Percentiles rank a stretch among this genome's conserved stretches.
phyloP scores from a whole-genome alignment of 768 basidiomycete genomes.

The Tulasnella sp. region DNA sequence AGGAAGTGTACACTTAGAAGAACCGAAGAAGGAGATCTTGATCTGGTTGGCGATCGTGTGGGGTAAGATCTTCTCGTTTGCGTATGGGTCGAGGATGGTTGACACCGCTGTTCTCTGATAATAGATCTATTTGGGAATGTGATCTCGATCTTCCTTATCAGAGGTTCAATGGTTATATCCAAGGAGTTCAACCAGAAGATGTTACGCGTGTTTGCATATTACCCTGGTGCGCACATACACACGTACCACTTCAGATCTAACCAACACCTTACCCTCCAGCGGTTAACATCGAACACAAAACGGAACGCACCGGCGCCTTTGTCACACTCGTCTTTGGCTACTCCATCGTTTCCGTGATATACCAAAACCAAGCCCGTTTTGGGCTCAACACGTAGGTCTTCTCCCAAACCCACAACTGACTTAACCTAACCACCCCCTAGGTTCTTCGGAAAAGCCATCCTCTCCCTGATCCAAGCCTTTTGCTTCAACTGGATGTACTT shows the following conservation, averaged over 20 bases:
- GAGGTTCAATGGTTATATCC: background rate
- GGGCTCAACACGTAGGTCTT: constrained; percentile 5
- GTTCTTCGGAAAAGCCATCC: constrained; percentile 11
- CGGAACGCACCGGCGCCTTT: constrained; percentile 27
- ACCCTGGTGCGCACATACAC: background rate
- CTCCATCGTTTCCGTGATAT: constrained; percentile 15
- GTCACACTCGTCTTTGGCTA: constrained; percentile 26
- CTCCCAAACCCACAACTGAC: background rate
- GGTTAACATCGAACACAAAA: constrained; percentile 28
- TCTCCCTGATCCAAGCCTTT: constrained; percentile 9
- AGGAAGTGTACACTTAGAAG: constrained; percentile 1
- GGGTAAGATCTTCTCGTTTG: background rate
- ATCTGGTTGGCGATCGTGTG: constrained; percentile 11
- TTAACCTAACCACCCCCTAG: background rate
- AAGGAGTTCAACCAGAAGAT: background rate
- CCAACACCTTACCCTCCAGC: constrained; percentile 16
- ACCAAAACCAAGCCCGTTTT: constrained; percentile 15
- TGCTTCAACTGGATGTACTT: constrained; percentile 15
- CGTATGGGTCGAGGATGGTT: background rate
- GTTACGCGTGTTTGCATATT: background rate
- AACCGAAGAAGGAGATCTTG: background rate
- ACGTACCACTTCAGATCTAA: background rate
- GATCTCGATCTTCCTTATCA: background rate
- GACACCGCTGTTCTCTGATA: background rate
- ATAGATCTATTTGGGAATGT: background rate